Conservation (phyloP, 257 asterid species). For the Ligustrum vulgare region DNA sequence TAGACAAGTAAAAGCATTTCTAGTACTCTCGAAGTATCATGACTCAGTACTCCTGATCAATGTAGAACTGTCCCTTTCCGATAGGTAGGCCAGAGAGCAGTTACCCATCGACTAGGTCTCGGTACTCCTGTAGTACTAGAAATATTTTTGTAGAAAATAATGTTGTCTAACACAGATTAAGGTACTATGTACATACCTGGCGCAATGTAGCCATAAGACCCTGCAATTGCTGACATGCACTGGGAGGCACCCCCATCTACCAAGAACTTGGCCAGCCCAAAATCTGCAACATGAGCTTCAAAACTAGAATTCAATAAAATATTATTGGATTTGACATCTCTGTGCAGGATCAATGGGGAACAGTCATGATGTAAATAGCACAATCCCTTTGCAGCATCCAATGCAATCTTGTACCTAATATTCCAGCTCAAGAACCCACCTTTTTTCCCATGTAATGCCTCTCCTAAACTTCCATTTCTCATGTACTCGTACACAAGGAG, state of each 20-base stretch:
- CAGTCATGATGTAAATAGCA: slow-evolving; percentile 94
- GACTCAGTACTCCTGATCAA: too few relatives aligned
- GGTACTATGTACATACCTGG: slow-evolving; percentile 57
- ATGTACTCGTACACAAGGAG: slow-evolving; percentile 90
- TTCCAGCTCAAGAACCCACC: slow-evolving; percentile 75
- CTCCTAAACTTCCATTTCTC: slow-evolving; percentile 95
- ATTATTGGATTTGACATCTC: slow-evolving; percentile 91
- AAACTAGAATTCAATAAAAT: slow-evolving; percentile 68
- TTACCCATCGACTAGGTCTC: too few relatives aligned
- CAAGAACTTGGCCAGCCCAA: slow-evolving; percentile 88
- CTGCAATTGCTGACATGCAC: slow-evolving; percentile 96
- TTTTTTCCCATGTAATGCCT: slow-evolving; percentile 81
- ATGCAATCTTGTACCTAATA: slow-evolving; percentile 76
- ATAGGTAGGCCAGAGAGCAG: too few relatives aligned
- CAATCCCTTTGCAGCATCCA: slow-evolving; percentile 84
- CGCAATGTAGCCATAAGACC: slow-evolving; percentile 96
- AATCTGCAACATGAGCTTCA: slow-evolving; percentile 96
- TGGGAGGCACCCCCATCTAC: slow-evolving; percentile 83
- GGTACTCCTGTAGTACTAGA: too few relatives aligned
- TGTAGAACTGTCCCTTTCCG: too few relatives aligned
- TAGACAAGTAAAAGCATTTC: not conserved
- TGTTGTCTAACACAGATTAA: not conserved
- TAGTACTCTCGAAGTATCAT: too few relatives aligned
- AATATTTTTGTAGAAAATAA: not conserved
- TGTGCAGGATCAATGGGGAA: slow-evolving; percentile 80